Evolutionary conservation across 768 basidiomycete species (phyloP), one percentile per base, ranked within the genome.

Genomic region (Lanmaoa rubissima): DNA sequence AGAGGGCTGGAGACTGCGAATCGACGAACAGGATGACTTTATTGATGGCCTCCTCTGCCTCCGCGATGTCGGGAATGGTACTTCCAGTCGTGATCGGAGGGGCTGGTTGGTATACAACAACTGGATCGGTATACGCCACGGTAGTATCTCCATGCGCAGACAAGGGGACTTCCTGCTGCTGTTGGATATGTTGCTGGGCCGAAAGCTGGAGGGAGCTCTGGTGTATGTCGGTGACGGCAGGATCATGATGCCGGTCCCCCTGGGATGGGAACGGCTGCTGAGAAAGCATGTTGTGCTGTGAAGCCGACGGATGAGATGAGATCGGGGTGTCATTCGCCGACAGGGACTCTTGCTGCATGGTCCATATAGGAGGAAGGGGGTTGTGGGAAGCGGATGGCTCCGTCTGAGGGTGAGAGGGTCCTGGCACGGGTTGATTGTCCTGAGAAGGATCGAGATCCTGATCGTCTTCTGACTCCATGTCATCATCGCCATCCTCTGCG

Each of bases 1-100:
- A 55, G 8, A 75, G 58, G 21, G 62, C 44, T 10, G 67, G 67
- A 40, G 65, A 61, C 47, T 73, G 74, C 34, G 74, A 69, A 65
- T 85, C 81, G 58, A 86, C 66, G 58, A 78, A 87, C 13, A 71
- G 43, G 59, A 86, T 75, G 54, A 87, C 73, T 59, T 73, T 81
- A 65, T 82, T 77, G 51, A 86, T 68, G 26, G 83, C 79, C 11
- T 77, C 76, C 48, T 86, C 80, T 2, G 80, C 84, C 48, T 84
- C 80, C 1, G 69, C 64, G n/a, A 78, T 64, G 48, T 78, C 75
- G 19, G 80, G 77, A 31, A 71, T 63, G 21, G 63, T 64, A 48
- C 55, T 66, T 44, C 67, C 72, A 47, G 71, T 65, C 54, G 72
- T 70, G 32, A 68, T 72, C 19, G 69, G 63, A 36, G 73, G 68